phyloP scores from a whole-genome alignment of 805 yeast species.

The Metschnikowia proteae region DNA sequence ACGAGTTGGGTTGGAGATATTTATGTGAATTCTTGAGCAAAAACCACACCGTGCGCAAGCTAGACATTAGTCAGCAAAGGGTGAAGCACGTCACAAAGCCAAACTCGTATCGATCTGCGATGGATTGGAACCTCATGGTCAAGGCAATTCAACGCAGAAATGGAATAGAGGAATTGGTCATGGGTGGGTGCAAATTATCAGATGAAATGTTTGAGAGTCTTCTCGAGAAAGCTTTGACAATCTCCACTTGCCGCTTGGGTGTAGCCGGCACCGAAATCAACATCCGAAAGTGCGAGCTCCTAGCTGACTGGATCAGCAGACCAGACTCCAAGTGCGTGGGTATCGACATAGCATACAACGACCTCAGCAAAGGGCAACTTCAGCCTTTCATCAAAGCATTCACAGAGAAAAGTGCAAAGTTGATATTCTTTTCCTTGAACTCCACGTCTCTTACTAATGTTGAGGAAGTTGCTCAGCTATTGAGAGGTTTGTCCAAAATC shows the following conservation, averaged over 20 bases:
- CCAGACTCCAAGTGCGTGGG: slow-evolving; percentile 48
- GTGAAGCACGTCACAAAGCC: slow-evolving; percentile 44
- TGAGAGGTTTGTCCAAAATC: slow-evolving; percentile 36
- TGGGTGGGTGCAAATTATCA: slow-evolving; percentile 51
- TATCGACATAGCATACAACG: slow-evolving; percentile 54
- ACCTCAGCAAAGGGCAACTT: slow-evolving; percentile 45
- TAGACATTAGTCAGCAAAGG: slow-evolving; percentile 56
- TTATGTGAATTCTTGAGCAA: slow-evolving; percentile 46
- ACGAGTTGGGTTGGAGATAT: slow-evolving; percentile 47
- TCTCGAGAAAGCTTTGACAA: slow-evolving; percentile 38
- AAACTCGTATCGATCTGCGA: slow-evolving; percentile 36
- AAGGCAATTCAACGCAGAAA: slow-evolving; percentile 41
- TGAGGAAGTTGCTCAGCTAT: slow-evolving; percentile 33
- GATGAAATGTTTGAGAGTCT: slow-evolving; percentile 40
- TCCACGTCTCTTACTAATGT: slow-evolving; percentile 46
- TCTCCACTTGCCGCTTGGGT: slow-evolving; percentile 49
- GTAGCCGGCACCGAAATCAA: slow-evolving; percentile 51
- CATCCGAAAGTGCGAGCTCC: slow-evolving; percentile 34
- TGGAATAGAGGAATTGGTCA: slow-evolving; percentile 55
- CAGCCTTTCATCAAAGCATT: slow-evolving; percentile 45
- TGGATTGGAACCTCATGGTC: slow-evolving; percentile 53
- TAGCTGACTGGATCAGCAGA: slow-evolving; percentile 47
- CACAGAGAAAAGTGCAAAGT: slow-evolving; percentile 28
- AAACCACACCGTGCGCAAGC: slow-evolving; percentile 43
- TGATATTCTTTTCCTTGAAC: slow-evolving; percentile 51